Conservation (phyloP, 352 stramenopile species). For the Globisporangium yorkense region DNA sequence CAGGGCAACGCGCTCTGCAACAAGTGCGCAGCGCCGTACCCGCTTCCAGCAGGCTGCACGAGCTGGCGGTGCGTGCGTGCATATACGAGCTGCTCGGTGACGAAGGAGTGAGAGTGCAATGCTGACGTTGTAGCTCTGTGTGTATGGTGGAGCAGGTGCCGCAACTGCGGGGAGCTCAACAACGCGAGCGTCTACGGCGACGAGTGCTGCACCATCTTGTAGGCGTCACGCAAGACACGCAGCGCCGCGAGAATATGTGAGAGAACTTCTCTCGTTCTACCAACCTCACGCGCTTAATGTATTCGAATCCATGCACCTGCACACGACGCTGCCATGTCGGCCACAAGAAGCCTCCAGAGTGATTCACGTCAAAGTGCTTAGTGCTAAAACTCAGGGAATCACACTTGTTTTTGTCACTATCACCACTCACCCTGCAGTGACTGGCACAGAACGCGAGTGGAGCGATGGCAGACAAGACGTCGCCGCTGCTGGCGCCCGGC, state of each 20-base stretch:
- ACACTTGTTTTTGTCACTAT: background rate
- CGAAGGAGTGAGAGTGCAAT: background rate
- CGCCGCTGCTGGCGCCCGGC: slow-evolving; percentile 33
- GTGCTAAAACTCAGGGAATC: background rate
- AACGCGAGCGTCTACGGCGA: slow-evolving; percentile 74
- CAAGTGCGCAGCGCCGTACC: slow-evolving; percentile 65
- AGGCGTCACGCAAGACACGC: background rate
- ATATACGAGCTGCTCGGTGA: too few relatives aligned
- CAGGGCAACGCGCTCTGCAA: slow-evolving; percentile 72
- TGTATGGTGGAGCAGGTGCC: slow-evolving; percentile 26
- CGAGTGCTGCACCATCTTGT: slow-evolving; percentile 65
- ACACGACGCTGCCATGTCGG: too few relatives aligned
- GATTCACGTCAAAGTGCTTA: too few relatives aligned
- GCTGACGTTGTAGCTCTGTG: background rate
- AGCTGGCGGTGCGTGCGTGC: slow-evolving; percentile 43
- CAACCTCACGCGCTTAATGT: too few relatives aligned
- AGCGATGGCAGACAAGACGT: slow-evolving; percentile 34
- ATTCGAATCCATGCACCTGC: too few relatives aligned
- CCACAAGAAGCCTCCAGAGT: too few relatives aligned
- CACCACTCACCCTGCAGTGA: background rate
- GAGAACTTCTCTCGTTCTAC: too few relatives aligned
- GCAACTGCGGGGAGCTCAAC: slow-evolving; percentile 66
- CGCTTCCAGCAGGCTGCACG: slow-evolving; percentile 54
- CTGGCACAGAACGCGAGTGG: slow-evolving; percentile 7
- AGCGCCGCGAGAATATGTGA: background rate